Percentiles rank a stretch among this genome's conserved stretches.
Evolutionary conservation across 2,329 filamentous ascomycete species (phyloP).

Genomic region (Fusarium incarnatum): DNA sequence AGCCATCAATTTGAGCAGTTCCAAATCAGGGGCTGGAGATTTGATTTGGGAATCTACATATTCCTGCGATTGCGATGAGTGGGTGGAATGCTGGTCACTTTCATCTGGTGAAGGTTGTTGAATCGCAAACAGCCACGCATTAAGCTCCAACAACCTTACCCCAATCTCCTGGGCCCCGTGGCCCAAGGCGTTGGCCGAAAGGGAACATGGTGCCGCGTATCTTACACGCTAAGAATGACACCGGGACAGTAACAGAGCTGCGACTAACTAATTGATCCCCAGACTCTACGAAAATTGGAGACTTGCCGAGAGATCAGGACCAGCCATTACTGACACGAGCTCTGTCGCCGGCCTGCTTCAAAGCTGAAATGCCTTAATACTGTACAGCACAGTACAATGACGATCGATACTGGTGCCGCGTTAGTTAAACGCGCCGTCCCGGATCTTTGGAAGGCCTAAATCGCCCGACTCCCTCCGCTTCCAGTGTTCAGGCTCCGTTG

Average conservation of each 20-base stretch:
- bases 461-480: constrained; percentile 19
- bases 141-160: constrained; percentile 35
- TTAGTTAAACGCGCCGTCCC: constrained; percentile 24
- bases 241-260: constrained; percentile 23
- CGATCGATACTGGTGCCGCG: constrained; percentile 30
- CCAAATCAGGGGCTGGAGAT: neutral
- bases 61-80: constrained; percentile 11
- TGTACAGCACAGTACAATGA: constrained; percentile 18
- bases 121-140: constrained; percentile 29
- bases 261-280: constrained; percentile 38
- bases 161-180: constrained; percentile 44
- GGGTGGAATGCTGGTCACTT: constrained; percentile 31
- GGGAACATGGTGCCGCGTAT: constrained; percentile 11
- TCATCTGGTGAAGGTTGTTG: constrained; percentile 34
- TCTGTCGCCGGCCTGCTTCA: constrained; percentile 25
- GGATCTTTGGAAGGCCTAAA: constrained; percentile 15
- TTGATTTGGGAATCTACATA: neutral
- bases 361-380: constrained; percentile 20
- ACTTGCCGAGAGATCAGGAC: constrained; percentile 33
- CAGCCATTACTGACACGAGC: constrained; percentile 45
- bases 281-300: constrained; percentile 35
- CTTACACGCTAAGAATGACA: constrained; percentile 31
- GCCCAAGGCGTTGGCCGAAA: constrained; percentile 36
- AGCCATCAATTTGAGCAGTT: neutral
- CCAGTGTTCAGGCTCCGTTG: constrained; percentile 17